These are phyloP conservation scores for Sporodiniella umbellata DNA, from an alignment of 371 early-diverging fungal genomes.

Conservation along the genomic window DNA sequence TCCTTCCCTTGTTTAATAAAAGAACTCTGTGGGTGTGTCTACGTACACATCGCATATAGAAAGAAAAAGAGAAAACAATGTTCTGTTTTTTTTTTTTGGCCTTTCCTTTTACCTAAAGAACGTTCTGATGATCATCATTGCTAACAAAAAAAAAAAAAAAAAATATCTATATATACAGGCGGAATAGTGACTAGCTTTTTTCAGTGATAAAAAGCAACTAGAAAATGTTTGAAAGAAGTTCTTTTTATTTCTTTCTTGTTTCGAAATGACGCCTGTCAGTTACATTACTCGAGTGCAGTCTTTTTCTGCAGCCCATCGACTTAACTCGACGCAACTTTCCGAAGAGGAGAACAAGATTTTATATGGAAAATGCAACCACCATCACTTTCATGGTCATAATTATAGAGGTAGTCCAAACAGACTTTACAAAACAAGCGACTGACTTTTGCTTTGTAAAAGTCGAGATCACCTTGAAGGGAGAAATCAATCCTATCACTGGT, in stretches of 20 bases:
- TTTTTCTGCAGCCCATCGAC: constrained; percentile 88
- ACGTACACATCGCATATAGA: no score
- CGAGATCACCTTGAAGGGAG: constrained; percentile 73
- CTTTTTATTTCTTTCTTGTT: constrained; percentile 3
- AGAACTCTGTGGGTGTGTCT: background rate
- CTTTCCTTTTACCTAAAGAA: no score
- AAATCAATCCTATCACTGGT: constrained; percentile 72
- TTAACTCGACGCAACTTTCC: constrained; percentile 70
- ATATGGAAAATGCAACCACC: constrained; percentile 89
- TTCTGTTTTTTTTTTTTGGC: no score
- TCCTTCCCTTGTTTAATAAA: background rate
- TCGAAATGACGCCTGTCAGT: constrained; percentile 47
- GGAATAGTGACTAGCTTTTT: no score
- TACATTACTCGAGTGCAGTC: constrained; percentile 74
- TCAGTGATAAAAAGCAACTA: no score
- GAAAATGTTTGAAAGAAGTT: no score
- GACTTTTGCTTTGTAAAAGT: constrained; percentile 34
- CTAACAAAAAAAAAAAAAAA: background rate
- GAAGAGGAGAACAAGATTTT: constrained; percentile 68
- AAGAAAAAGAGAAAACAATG: no score
- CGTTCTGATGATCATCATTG: no score
- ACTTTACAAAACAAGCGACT: background rate
- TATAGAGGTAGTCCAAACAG: constrained; percentile 57
- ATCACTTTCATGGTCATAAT: constrained; percentile 89
- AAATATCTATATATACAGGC: no score